Base-by-base conservation (phyloP, 805 yeast genomes). In the Jamesozyma lodderae region DNA sequence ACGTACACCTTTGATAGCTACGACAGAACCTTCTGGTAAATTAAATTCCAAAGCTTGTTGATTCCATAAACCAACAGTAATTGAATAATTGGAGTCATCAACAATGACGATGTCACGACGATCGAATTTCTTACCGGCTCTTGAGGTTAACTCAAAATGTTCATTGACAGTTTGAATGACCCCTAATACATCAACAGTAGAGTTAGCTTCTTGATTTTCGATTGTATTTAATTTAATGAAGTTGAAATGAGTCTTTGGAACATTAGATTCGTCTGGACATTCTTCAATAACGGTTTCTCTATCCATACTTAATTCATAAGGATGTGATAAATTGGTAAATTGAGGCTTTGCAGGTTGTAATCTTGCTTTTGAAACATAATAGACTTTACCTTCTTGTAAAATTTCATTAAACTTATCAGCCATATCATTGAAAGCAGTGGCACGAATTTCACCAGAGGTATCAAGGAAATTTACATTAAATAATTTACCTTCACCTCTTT, bases 391-490 rank as follows among this genome's bases (percentile, higher is more conserved):
- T 56, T 87, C 97, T 59, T 83, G 83, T 36, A 92, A 63, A 22
- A 77, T 52, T 49, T 81, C 83, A 64, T 75, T 79, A 55, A 75
- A 81, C 55, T 75, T 77, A 42, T 83, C 94, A 10, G 90, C 96
- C 51, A 74, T 72, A 27, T 85, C 90, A 59, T 83, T 84, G 63
- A 92, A 92, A 1, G 92, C 96, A 2, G 97, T 87, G 9, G 95
- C 96, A 53, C 92, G 74, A 50, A 92, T 92, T 66, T 92, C 97
- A 52, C 92, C 95, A 5, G 96, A 82, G 58, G 92, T 95, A 58
- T 92, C 98, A 41, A 90, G 64, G 41, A 92, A 77, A 49, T 86
- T 85, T 22, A 86, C 84, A 51, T 81, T 82, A 67, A 92, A 87
- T 42, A 92, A 70, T 60, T 84, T 83, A 39, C 98, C 98, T 45